Evolutionary conservation across 768 basidiomycete genomes (phyloP).

Genomic region (Suillus subalutaceus): DNA sequence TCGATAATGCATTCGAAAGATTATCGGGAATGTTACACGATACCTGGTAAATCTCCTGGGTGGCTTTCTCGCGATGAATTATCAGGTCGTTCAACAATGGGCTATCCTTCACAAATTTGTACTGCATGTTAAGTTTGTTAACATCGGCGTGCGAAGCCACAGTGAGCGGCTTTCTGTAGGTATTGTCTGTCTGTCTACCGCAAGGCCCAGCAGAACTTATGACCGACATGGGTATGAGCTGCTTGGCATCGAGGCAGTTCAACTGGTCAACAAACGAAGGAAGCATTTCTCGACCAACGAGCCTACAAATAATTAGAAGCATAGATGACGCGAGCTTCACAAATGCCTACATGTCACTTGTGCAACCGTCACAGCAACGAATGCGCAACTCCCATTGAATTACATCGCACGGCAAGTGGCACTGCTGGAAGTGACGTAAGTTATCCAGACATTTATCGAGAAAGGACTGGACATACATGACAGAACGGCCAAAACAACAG

Average conservation of each 20-base stretch:
- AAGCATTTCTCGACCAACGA: neutral
- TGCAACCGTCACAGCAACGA: neutral
- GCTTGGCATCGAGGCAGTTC: neutral
- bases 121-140: neutral
- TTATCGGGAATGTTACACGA: neutral
- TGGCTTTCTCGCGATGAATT: neutral
- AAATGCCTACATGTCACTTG: neutral
- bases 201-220: neutral
- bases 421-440: neutral
- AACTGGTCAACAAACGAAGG: neutral
- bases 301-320: neutral
- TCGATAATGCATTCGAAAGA: neutral
- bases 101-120: neutral
- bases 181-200: neutral
- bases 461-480: neutral
- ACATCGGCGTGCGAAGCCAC: neutral
- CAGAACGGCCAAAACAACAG: slow-evolving; percentile 4
- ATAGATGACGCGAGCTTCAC: neutral
- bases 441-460: neutral
- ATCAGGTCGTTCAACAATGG: neutral
- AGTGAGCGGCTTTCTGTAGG: neutral
- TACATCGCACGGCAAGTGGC: neutral
- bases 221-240: neutral
- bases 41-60: neutral
- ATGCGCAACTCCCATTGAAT: neutral